Conservation (phyloP, 2,329 filamentous ascomycete genomes). For the Sphaerulina musiva region DNA sequence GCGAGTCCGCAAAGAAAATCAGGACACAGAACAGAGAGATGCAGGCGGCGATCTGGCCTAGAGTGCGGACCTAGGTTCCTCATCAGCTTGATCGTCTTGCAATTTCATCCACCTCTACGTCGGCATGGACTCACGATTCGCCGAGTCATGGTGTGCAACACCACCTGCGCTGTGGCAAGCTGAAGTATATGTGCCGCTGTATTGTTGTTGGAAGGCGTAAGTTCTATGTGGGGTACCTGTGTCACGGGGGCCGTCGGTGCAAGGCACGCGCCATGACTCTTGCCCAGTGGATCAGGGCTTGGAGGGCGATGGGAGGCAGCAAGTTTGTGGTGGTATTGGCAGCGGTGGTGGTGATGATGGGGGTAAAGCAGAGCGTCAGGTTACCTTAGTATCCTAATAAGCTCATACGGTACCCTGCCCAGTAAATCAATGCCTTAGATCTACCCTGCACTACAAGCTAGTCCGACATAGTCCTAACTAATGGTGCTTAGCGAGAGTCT, state of each 20-base stretch:
- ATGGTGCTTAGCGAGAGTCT: no score
- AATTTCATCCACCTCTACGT: neutral
- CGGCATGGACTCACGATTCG: slow-evolving; percentile 18
- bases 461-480: no score
- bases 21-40: slow-evolving; percentile 58
- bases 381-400: no score
- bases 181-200: neutral
- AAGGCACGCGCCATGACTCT: slow-evolving; percentile 4
- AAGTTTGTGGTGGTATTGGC: neutral
- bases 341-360: no score
- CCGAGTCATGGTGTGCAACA: slow-evolving; percentile 16
- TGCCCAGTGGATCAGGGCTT: neutral
- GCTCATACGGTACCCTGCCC: no score
- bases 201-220: neutral
- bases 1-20: slow-evolving; percentile 77
- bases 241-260: slow-evolving; percentile 1
- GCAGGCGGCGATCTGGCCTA: slow-evolving; percentile 66
- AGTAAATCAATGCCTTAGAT: no score
- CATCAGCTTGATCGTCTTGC: slow-evolving; percentile 1
- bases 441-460: no score
- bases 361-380: no score
- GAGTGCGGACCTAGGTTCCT: slow-evolving; percentile 53
- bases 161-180: neutral
- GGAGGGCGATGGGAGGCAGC: neutral
- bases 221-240: neutral